A percentile compares a stretch with the other conserved stretches of the same genome.
These are phyloP conservation scores for Solanum rostratum DNA, from an alignment of 257 asterid species.

Conservation along the genomic window DNA sequence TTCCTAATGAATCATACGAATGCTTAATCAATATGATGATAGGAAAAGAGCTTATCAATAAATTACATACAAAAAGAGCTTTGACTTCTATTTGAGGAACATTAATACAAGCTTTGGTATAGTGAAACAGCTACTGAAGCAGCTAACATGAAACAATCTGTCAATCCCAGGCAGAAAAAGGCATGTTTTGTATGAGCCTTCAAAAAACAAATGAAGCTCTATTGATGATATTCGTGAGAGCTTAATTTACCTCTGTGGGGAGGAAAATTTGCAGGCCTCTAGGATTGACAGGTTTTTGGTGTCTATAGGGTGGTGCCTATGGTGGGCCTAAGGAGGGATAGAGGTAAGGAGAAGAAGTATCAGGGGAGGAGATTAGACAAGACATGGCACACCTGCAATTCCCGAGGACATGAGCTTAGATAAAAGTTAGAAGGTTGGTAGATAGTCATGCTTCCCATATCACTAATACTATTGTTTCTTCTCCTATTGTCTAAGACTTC, in stretches of 20 bases:
- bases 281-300: background rate
- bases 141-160: background rate
- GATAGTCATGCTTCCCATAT: background rate
- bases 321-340: background rate
- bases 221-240: background rate
- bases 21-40: background rate
- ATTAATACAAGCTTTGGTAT: background rate
- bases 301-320: background rate
- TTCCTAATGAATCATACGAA: slow-evolving; percentile 34
- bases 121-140: background rate
- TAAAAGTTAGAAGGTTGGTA: background rate
- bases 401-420: background rate
- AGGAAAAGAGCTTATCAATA: background rate
- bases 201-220: background rate
- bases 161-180: background rate
- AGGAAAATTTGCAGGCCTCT: background rate
- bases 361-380: too few relatives aligned
- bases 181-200: background rate
- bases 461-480: background rate
- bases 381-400: background rate
- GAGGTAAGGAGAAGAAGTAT: background rate
- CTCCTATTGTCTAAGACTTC: background rate
- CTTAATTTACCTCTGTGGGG: background rate
- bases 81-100: background rate
- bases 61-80: background rate